Evolutionary conservation across 495 filamentous ascomycete species (phyloP).

Genomic region (Pyronema domesticum): DNA sequence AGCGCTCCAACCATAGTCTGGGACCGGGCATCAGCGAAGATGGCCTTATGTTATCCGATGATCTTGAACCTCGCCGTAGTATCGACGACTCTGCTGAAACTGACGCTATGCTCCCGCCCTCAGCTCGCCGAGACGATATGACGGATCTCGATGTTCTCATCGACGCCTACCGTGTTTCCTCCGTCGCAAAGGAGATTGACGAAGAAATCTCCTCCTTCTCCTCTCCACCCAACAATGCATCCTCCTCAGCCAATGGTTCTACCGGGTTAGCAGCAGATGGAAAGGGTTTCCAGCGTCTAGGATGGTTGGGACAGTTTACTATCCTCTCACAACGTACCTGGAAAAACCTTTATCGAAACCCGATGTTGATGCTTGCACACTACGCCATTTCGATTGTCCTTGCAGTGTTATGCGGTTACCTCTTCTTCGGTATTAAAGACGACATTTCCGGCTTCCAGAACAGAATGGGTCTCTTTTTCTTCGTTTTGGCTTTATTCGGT

Average conservation of each 20-base stretch:
- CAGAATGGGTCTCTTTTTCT: slow-evolving; percentile 95
- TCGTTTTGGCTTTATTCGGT: slow-evolving; percentile 84
- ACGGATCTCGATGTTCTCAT: slow-evolving; percentile 77
- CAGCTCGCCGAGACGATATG: slow-evolving; percentile 33
- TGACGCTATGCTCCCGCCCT: slow-evolving; percentile 58
- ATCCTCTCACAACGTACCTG: slow-evolving; percentile 85
- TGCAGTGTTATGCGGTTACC: slow-evolving; percentile 79
- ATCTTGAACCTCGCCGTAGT: slow-evolving; percentile 43
- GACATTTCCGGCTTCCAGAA: slow-evolving; percentile 98
- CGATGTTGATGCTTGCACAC: slow-evolving; percentile 96
- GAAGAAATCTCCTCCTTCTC: slow-evolving; percentile 63
- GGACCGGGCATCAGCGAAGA: slow-evolving; percentile 47
- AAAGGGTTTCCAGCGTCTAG: slow-evolving; percentile 66
- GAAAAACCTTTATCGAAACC: slow-evolving; percentile 95
- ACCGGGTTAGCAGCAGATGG: slow-evolving; percentile 33
- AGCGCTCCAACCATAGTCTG: slow-evolving; percentile 33
- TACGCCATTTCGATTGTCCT: slow-evolving; percentile 96
- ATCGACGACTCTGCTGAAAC: slow-evolving; percentile 41
- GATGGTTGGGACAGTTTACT: slow-evolving; percentile 60
- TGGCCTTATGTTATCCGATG: slow-evolving; percentile 40
- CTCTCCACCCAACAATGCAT: slow-evolving; percentile 43
- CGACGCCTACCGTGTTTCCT: slow-evolving; percentile 52
- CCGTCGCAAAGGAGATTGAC: slow-evolving; percentile 57
- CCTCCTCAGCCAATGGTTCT: slow-evolving; percentile 37
- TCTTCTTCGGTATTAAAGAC: slow-evolving; percentile 91